Evolutionary conservation across 2,329 filamentous ascomycete genomes (phyloP).

Genomic region (Oidium heveae): DNA sequence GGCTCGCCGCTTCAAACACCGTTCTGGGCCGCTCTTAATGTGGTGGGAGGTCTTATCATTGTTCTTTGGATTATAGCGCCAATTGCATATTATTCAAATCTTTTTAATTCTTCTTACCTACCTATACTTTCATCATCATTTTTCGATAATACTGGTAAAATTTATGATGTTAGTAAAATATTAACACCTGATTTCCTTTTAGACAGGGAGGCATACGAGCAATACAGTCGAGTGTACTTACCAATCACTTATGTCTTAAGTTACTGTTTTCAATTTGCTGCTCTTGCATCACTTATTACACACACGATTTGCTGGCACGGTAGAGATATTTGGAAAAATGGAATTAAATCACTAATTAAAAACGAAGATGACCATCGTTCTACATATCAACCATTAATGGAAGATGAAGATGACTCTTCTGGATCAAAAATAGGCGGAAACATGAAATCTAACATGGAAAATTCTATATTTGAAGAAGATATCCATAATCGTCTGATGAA

Average conservation of each 20-base stretch:
- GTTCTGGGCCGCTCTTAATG: conserved; percentile 70
- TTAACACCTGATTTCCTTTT: conserved; percentile 57
- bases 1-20: conserved; percentile 63
- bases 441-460: conserved; percentile 20
- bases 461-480: conserved; percentile 46
- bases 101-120: conserved; percentile 63
- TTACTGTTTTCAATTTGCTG: conserved; percentile 69
- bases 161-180: conserved; percentile 62
- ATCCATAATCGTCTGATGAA: conserved; percentile 68
- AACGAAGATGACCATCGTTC: conserved; percentile 24
- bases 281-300: conserved; percentile 51
- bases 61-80: conserved; percentile 73
- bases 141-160: conserved; percentile 59
- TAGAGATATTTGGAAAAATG: conserved; percentile 55
- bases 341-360: conserved; percentile 42
- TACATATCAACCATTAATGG: conserved; percentile 23
- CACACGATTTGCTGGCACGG: conserved; percentile 73
- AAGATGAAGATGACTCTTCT: conserved; percentile 1
- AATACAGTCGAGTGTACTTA: conserved; percentile 65
- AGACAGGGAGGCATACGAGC: conserved; percentile 47
- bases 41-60: conserved; percentile 51
- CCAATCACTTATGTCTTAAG: conserved; percentile 73
- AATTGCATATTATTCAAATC: conserved; percentile 55
- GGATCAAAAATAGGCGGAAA: conserved; percentile 6
- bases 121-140: conserved; percentile 65